A percentile compares a stretch with the other conserved stretches of the same genome.
Evolutionary conservation across 164 flowering plant genomes (phyloP).

Genomic region (Magnolia officinalis): DNA sequence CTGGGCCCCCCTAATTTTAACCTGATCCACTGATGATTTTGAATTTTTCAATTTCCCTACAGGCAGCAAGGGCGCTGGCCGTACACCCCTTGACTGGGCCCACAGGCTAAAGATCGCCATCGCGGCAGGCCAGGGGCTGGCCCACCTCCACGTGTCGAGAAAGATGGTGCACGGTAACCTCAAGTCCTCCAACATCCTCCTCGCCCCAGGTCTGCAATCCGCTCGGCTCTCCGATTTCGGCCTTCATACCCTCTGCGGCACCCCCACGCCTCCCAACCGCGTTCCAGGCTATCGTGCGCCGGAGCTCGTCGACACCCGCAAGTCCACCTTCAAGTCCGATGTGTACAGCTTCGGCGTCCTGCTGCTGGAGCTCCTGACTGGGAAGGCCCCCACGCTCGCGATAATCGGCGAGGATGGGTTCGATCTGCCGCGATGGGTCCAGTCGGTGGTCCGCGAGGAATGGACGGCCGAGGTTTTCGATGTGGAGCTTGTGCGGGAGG

Average conservation of each 20-base stretch:
- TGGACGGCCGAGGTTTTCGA: constrained; percentile 99
- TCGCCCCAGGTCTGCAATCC: constrained; percentile 50
- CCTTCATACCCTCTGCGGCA: constrained; percentile 63
- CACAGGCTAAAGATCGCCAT: constrained; percentile 75
- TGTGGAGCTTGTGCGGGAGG: constrained; percentile 79
- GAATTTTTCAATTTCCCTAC: background rate
- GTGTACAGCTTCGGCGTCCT: constrained; percentile 93
- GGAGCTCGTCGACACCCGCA: constrained; percentile 80
- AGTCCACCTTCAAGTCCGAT: constrained; percentile 75
- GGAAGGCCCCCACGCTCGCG: constrained; percentile 91
- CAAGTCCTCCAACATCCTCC: constrained; percentile 87
- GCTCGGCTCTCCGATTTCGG: constrained; percentile 74
- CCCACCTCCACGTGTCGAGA: constrained; percentile 69
- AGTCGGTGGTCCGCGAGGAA: constrained; percentile 92
- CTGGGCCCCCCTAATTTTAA: background rate
- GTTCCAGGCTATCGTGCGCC: constrained; percentile 94
- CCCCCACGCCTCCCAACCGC: constrained; percentile 52
- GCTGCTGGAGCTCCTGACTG: constrained; percentile 77
- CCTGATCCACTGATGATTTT: background rate
- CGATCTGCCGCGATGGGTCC: constrained; percentile 96
- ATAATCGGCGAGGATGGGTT: constrained; percentile 90
- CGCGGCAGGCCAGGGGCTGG: constrained; percentile 62
- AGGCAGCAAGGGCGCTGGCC: constrained; percentile 97
- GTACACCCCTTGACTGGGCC: constrained; percentile 92
- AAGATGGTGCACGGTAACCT: constrained; percentile 87